Evolutionary conservation across 306 rosid genomes (phyloP).

Genomic region (Rosa persica): DNA sequence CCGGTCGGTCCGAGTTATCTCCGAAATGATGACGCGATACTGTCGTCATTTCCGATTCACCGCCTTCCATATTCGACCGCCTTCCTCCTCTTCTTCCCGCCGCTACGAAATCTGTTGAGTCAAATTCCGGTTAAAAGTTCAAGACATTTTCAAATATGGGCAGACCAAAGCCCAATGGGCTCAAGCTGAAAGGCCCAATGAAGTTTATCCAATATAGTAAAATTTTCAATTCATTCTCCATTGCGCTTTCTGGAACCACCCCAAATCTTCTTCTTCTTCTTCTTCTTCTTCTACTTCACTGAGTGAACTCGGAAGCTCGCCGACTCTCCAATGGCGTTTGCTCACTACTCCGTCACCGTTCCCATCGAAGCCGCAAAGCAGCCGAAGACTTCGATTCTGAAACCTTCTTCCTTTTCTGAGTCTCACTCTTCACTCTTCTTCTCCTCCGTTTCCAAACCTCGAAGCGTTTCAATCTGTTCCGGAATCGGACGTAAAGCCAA

Average conservation of each 20-base stretch:
- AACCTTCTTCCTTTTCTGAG: conserved; percentile 27
- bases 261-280: conserved; percentile 5
- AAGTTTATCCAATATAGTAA: neutral
- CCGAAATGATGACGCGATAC: conserved; percentile 58
- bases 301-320: conserved; percentile 16
- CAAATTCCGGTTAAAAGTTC: neutral
- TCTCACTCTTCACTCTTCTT: conserved; percentile 19
- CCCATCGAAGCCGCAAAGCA: conserved; percentile 33
- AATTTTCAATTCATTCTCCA: neutral
- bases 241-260: conserved; percentile 32
- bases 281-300: neutral
- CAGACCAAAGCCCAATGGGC: neutral
- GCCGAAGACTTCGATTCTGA: conserved; percentile 24
- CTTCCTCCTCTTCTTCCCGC: neutral
- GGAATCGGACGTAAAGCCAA: conserved; percentile 35
- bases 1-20: conserved; percentile 32
- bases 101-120: too few relatives aligned
- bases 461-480: conserved; percentile 32
- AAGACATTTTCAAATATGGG: neutral
- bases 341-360: conserved; percentile 37
- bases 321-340: conserved; percentile 51
- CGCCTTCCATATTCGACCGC: conserved; percentile 35
- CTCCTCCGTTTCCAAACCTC: conserved; percentile 31
- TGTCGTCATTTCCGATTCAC: conserved; percentile 45
- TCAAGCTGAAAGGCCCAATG: neutral